Evolutionary conservation across 805 yeast genomes (phyloP), one percentile per base, ranked within the genome.

Genomic region (Starmera caribaea): DNA sequence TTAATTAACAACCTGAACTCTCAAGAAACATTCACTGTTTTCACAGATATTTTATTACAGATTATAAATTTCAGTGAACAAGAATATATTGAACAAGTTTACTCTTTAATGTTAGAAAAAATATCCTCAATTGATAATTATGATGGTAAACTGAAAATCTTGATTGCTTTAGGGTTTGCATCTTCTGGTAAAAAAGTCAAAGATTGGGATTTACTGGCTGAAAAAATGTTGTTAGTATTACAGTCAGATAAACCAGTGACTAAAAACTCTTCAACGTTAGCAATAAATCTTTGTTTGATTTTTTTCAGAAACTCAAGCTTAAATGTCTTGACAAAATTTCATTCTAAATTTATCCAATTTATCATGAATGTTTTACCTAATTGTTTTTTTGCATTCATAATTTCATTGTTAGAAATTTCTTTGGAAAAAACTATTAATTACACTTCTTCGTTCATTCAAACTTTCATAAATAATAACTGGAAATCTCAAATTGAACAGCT

Each of bases 131-230:
- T 41, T 2, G 44, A 48, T 11, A 35, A 41, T 8, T 39, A 42
- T 2, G 46, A 47, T 8, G 41, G 43, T 13, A 41, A 43, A 13
- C 34, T 58, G 3, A 62, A 67, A 8, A 55, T 78, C 3, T 47
- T 79, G 32, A 54, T 69, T 1, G 57, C 79, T 0, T 53, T 81
- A 37, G 54, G 69, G 0, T 83, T 79, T 57, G 77, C 84, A 3
- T 89, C 81, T 43, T 76, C 86, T 36, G 92, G 92, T 49, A 71
- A 59, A 43, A 80, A 78, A 50, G 68, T 81, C 4, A 51, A 66
- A 2, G 59, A 67, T 45, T 82, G 90, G 90, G 38, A 41, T 3
- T 14, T 36, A 4, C 4, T 31, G 9, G 24, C 35, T 11, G 14
- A 24, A 12, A 53, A 14, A 31, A 31, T 31, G 13, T 6, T 16